Conservation (phyloP, 2,329 filamentous ascomycete species). For the Beauveria bassiana region DNA sequence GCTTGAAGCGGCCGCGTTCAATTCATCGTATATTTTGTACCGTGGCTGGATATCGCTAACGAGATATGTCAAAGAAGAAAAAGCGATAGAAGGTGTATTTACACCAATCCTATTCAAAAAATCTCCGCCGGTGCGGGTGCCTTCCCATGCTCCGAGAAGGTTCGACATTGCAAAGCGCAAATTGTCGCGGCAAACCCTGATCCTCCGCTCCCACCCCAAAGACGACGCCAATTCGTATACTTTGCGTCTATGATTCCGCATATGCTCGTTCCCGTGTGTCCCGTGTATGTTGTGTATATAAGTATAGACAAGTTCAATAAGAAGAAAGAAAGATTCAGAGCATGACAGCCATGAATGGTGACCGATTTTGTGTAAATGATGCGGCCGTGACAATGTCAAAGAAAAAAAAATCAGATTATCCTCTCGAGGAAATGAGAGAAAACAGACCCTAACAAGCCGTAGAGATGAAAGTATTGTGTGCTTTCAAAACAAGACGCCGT, state of each 20-base stretch:
- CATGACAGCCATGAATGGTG: not conserved
- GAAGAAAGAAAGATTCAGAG: not conserved
- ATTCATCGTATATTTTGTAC: not conserved
- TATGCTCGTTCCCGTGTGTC: constrained; percentile 1
- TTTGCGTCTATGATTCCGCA: constrained; percentile 1
- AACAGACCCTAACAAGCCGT: not conserved
- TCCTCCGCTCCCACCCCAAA: not conserved
- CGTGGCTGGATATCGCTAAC: not conserved
- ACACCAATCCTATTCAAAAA: not conserved
- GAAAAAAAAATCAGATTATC: not conserved
- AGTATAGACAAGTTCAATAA: constrained; percentile 1
- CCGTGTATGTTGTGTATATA: constrained; percentile 1
- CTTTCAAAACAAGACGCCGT: not conserved
- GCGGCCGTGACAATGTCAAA: not conserved
- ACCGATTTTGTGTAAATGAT: constrained; percentile 6
- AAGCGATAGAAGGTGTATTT: not conserved
- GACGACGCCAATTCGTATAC: constrained; percentile 3
- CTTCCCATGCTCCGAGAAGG: not conserved
- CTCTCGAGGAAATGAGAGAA: not conserved
- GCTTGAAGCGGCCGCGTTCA: not conserved
- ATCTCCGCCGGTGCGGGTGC: not conserved
- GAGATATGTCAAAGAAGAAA: not conserved
- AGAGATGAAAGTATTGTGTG: not conserved
- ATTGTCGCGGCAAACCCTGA: not conserved
- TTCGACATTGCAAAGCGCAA: not conserved